Evolutionary conservation across 495 filamentous ascomycete genomes (phyloP).

Genomic region (Xeromyces bisporus): DNA sequence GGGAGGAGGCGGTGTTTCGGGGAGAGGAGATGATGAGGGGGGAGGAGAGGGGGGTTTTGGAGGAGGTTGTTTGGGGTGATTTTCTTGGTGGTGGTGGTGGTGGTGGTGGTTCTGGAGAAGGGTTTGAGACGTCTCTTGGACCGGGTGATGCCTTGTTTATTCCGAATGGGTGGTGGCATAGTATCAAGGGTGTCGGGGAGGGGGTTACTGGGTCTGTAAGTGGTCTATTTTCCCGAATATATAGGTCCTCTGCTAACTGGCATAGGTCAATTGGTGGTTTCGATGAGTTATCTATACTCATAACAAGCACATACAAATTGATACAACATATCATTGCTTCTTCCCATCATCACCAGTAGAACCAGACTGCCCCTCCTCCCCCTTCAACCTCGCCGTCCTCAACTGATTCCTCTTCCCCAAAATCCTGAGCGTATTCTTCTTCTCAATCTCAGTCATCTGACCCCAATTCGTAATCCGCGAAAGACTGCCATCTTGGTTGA

Average conservation of each 20-base stretch:
- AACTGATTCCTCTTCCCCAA: slow-evolving; percentile 47
- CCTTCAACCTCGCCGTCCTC: slow-evolving; percentile 37
- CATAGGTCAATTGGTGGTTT: slow-evolving; percentile 87
- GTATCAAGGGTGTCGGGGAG: slow-evolving; percentile 54
- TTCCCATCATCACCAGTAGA: slow-evolving; percentile 1
- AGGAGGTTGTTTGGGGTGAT: slow-evolving; percentile 52
- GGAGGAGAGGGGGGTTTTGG: slow-evolving; percentile 43
- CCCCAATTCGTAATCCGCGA: slow-evolving; percentile 51
- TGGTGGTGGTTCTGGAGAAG: slow-evolving; percentile 8
- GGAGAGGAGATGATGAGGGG: slow-evolving; percentile 92
- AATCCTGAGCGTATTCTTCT: slow-evolving; percentile 41
- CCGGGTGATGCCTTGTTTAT: slow-evolving; percentile 71
- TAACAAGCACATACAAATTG: no score
- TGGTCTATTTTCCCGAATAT: slow-evolving; percentile 3
- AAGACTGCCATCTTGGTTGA: slow-evolving; percentile 48
- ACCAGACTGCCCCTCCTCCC: slow-evolving; percentile 4
- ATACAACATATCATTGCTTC: no score
- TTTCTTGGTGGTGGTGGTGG: slow-evolving; percentile 3
- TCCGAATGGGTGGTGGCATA: slow-evolving; percentile 93
- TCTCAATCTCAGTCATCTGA: slow-evolving; percentile 46
- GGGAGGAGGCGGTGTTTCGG: slow-evolving; percentile 39
- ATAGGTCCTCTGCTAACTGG: slow-evolving; percentile 7
- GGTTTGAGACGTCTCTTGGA: slow-evolving; percentile 40
- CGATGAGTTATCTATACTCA: slow-evolving; percentile 19
- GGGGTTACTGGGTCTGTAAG: slow-evolving; percentile 51